A percentile compares a stretch with the other conserved stretches of the same genome.
These are phyloP conservation scores for Aureobasidium sp. DNA, from an alignment of 2,329 filamentous ascomycete species.

Conservation along the genomic window DNA sequence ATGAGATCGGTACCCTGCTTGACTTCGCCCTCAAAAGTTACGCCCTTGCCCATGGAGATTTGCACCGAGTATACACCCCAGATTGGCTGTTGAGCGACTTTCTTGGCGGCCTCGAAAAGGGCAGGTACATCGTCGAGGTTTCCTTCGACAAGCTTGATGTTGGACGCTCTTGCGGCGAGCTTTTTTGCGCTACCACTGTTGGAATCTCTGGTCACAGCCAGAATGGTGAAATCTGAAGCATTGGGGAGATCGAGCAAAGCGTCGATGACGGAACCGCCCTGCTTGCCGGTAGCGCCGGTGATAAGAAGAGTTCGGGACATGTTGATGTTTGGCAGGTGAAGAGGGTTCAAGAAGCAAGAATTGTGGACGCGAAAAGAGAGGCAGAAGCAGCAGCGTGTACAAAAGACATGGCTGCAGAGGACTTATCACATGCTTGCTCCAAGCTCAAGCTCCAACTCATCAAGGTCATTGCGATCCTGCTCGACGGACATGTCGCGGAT, in stretches of 20 bases:
- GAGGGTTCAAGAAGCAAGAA: background rate
- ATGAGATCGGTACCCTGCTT: slow-evolving; percentile 53
- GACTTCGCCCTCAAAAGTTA: slow-evolving; percentile 43
- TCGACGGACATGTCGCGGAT: background rate
- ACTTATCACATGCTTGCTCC: slow-evolving; percentile 7
- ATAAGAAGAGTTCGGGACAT: slow-evolving; percentile 38
- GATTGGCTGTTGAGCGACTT: slow-evolving; percentile 21
- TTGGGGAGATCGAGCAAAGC: slow-evolving; percentile 26
- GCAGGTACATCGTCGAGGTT: slow-evolving; percentile 44
- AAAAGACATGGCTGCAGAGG: slow-evolving; percentile 6
- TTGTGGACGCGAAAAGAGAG: background rate
- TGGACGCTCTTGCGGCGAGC: slow-evolving; percentile 35
- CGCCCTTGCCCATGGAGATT: slow-evolving; percentile 39
- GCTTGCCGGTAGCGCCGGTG: slow-evolving; percentile 42
- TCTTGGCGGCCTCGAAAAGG: slow-evolving; percentile 44
- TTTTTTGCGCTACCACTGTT: slow-evolving; percentile 43
- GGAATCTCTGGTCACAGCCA: slow-evolving; percentile 51
- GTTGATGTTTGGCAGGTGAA: background rate
- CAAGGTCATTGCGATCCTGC: background rate
- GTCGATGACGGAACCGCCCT: slow-evolving; percentile 38
- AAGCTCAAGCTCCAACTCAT: background rate
- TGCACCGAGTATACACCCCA: slow-evolving; percentile 57
- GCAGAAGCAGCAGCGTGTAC: background rate
- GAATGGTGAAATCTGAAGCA: slow-evolving; percentile 41
- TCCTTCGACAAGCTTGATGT: slow-evolving; percentile 49